Conservation (phyloP, 768 basidiomycete species). For the Clavaria fumosa region DNA sequence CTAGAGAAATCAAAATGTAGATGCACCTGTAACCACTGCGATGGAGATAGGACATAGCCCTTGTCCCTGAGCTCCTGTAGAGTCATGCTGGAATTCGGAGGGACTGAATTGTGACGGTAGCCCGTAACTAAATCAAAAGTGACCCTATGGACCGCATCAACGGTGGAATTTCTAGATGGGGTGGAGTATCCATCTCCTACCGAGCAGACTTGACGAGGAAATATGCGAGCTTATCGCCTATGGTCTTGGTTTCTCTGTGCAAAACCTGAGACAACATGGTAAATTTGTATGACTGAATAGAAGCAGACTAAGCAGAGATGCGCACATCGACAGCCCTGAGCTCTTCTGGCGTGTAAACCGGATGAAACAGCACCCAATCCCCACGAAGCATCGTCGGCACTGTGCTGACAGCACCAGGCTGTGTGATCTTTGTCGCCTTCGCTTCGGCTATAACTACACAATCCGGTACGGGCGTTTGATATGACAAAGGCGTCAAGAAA, state of each 20-base stretch:
- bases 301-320: no score
- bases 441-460: no score
- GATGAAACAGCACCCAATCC: conserved; percentile 89
- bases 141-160: conserved; percentile 18
- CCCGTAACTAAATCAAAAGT: conserved; percentile 75
- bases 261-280: conserved; percentile 36
- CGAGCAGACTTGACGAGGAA: conserved; percentile 42
- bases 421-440: conserved; percentile 16
- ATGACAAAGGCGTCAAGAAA: no score
- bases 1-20: not conserved
- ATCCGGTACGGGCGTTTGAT: no score
- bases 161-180: no score
- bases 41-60: conserved; percentile 59
- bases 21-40: conserved; percentile 62
- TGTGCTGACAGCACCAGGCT: conserved; percentile 34
- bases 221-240: conserved; percentile 61
- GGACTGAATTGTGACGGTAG: conserved; percentile 63
- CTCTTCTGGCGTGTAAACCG: conserved; percentile 71
- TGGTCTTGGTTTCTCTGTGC: conserved; percentile 43
- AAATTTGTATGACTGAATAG: no score
- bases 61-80: conserved; percentile 57
- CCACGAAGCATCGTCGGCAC: conserved; percentile 43
- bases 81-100: conserved; percentile 45
- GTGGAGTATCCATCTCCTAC: conserved; percentile 21
- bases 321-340: conserved; percentile 55